Percentiles rank a stretch among this genome's conserved stretches.
phyloP scores from a whole-genome alignment of 2,329 filamentous ascomycete genomes.

The Stachybotrys elegans region DNA sequence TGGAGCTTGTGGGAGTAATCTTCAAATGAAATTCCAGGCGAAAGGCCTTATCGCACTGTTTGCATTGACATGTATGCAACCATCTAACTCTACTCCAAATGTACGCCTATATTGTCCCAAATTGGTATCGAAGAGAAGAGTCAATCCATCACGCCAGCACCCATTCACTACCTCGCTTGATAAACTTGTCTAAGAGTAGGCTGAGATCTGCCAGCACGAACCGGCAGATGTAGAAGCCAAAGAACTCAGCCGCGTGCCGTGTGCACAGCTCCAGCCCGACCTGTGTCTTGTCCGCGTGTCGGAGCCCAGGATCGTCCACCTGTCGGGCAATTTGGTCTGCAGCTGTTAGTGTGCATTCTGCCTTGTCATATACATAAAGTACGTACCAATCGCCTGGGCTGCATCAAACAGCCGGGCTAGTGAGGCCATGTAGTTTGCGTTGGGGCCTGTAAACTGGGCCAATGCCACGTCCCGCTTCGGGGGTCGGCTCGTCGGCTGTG shows the following conservation, averaged over 20 bases:
- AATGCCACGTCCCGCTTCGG: conserved; percentile 66
- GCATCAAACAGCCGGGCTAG: conserved; percentile 89
- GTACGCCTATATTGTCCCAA: too few species aligned
- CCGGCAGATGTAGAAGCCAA: conserved; percentile 92
- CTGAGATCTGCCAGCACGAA: conserved; percentile 86
- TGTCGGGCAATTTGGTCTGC: conserved; percentile 92
- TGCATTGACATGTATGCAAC: too few species aligned
- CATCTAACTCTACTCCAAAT: too few species aligned
- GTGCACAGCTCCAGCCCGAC: conserved; percentile 92
- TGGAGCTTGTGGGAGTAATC: too few species aligned
- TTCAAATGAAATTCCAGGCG: too few species aligned
- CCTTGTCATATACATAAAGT: neutral
- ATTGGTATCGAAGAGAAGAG: too few species aligned
- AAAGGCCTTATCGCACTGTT: too few species aligned
- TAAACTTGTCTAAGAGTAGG: conserved; percentile 88
- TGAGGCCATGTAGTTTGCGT: conserved; percentile 86
- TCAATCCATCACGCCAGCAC: conserved; percentile 50
- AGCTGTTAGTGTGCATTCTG: conserved; percentile 15
- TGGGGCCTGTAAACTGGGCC: conserved; percentile 73
- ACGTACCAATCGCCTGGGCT: conserved; percentile 83
- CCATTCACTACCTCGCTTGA: conserved; percentile 97
- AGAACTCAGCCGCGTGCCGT: conserved; percentile 93
- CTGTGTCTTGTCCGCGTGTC: conserved; percentile 87
- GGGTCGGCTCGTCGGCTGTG: conserved; percentile 58
- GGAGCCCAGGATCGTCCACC: conserved; percentile 89